Evolutionary conservation across 2,329 filamentous ascomycete species (phyloP).

Genomic region (Tolypocladium album): DNA sequence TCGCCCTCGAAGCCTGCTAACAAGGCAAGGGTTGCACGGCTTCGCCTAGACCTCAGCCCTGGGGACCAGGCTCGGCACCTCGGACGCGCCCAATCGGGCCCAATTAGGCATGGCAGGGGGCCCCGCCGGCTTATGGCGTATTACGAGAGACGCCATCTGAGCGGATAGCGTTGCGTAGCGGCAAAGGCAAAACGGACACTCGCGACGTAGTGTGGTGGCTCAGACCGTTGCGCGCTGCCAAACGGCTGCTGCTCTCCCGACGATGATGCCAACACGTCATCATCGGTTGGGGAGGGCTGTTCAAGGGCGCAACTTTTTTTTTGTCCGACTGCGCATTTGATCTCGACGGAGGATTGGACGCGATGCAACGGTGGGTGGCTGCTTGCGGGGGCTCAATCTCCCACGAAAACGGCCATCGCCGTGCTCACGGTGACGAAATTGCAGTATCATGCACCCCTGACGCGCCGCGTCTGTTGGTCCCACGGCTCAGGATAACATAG

Average conservation of each 20-base stretch:
- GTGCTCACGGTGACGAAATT: not conserved
- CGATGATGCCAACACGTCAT: not conserved
- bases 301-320: not conserved
- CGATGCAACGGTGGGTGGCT: no score
- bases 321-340: not conserved
- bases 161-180: not conserved
- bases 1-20: not conserved
- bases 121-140: not conserved
- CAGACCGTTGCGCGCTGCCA: no score
- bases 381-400: not conserved
- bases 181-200: not conserved
- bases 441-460: not conserved
- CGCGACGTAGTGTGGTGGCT: not conserved
- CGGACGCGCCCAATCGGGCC: not conserved
- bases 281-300: not conserved
- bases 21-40: not conserved
- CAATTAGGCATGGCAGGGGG: not conserved
- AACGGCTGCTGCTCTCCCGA: not conserved
- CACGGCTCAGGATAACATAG: slow-evolving; percentile 50
- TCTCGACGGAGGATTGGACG: not conserved
- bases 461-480: slow-evolving; percentile 11
- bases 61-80: not conserved
- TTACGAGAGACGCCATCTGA: not conserved
- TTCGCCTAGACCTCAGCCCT: not conserved
- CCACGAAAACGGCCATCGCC: not conserved